Evolutionary conservation across 1,284 basidiomycete species (phyloP).

Genomic region (Ganoderma lucidum): DNA sequence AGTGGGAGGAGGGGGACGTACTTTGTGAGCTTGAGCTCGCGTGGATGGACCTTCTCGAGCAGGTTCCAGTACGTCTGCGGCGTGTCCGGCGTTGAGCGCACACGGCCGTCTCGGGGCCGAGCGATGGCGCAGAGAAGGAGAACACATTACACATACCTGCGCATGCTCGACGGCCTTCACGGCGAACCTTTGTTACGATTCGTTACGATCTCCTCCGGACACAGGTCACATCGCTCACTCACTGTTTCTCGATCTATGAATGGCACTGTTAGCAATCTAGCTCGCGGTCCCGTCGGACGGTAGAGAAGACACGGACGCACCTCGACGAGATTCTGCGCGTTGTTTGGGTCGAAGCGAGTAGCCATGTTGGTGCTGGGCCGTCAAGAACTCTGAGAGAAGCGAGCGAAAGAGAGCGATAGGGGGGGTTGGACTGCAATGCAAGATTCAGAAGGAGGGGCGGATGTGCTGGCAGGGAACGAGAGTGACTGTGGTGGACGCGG

Average conservation of each 20-base stretch:
- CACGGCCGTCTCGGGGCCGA: neutral
- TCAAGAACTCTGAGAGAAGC: slow-evolving; percentile 7
- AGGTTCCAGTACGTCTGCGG: slow-evolving; percentile 95
- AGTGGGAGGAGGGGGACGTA: slow-evolving; percentile 44
- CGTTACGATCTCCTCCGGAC: neutral
- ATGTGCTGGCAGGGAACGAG: slow-evolving; percentile 30
- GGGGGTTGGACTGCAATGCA: neutral
- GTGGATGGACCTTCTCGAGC: slow-evolving; percentile 83
- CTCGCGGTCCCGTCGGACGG: neutral
- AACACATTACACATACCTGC: slow-evolving; percentile 60
- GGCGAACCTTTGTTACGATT: slow-evolving; percentile 67
- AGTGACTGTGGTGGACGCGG: slow-evolving; percentile 2
- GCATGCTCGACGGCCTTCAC: slow-evolving; percentile 97
- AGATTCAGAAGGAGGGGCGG: neutral
- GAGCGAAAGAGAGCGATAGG: slow-evolving; percentile 4
- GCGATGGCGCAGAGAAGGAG: neutral
- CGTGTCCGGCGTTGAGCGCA: neutral
- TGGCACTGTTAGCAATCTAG: neutral
- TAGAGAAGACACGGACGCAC: slow-evolving; percentile 47
- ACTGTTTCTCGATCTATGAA: slow-evolving; percentile 94
- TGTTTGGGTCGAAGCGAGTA: slow-evolving; percentile 81
- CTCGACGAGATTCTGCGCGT: slow-evolving; percentile 89
- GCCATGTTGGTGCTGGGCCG: slow-evolving; percentile 48
- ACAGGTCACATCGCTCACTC: slow-evolving; percentile 42
- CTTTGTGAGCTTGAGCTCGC: slow-evolving; percentile 84